Conservation (phyloP, 768 basidiomycete genomes). For the Rickenella mellea region DNA sequence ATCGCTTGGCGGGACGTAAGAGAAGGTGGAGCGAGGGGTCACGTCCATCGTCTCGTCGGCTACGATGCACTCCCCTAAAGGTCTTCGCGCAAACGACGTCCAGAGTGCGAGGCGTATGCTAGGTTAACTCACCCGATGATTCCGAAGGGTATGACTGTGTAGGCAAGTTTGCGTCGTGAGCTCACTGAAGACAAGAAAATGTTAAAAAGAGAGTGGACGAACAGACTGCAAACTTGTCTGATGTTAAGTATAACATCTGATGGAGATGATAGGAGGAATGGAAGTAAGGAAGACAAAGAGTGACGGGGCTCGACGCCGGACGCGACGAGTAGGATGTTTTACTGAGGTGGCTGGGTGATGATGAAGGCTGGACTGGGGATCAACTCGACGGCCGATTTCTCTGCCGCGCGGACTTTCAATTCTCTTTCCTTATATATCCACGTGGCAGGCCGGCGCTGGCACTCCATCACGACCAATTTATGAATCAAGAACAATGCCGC, state of each 20-base stretch:
- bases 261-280: constrained; percentile 7
- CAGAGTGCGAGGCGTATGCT: background rate
- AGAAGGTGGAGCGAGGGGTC: too few relatives aligned
- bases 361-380: too few relatives aligned
- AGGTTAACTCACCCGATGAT: constrained; percentile 59
- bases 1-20: too few relatives aligned
- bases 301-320: constrained; percentile 9
- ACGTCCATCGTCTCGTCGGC: too few relatives aligned
- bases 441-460: too few relatives aligned
- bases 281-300: constrained; percentile 8
- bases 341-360: too few relatives aligned
- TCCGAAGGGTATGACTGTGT: constrained; percentile 84
- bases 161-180: constrained; percentile 4
- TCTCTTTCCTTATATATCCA: too few relatives aligned
- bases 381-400: too few relatives aligned
- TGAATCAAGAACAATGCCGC: too few relatives aligned
- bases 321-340: constrained; percentile 5
- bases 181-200: background rate
- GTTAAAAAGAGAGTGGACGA: constrained; percentile 26
- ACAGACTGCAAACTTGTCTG: constrained; percentile 89
- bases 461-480: too few relatives aligned
- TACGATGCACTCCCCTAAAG: too few relatives aligned
- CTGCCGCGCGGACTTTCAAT: too few relatives aligned
- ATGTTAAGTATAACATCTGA: constrained; percentile 78
- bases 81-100: background rate